A percentile compares a stretch with the other conserved stretches of the same genome.
Conservation (phyloP, 495 filamentous ascomycete species). For the Talaromyces proteolyticus region DNA sequence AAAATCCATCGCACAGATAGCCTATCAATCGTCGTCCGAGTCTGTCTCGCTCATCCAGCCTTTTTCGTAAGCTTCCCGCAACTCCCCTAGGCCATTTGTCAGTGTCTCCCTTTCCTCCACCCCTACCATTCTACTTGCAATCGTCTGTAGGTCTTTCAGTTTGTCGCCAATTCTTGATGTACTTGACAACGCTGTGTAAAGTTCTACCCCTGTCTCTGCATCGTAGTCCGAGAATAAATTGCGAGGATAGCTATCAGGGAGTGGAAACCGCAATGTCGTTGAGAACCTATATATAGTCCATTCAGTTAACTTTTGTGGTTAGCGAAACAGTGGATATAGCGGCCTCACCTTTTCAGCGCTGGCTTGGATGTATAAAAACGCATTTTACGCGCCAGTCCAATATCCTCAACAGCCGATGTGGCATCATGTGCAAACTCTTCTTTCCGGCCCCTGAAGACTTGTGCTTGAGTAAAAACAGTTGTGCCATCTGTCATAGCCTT, state of each 20-base stretch:
- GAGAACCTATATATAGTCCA: constrained; percentile 37
- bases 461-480: constrained; percentile 60
- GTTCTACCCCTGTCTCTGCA: constrained; percentile 37
- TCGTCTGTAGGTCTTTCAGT: constrained; percentile 59
- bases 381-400: constrained; percentile 26
- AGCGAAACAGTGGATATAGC: neutral
- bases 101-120: constrained; percentile 79
- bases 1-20: neutral
- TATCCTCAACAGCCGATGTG: constrained; percentile 8
- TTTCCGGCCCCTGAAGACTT: constrained; percentile 37
- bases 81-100: constrained; percentile 74
- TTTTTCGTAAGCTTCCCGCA: constrained; percentile 82
- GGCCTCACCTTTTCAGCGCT: constrained; percentile 55
- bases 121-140: constrained; percentile 51
- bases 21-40: constrained; percentile 62
- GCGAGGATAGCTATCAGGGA: constrained; percentile 75
- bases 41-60: constrained; percentile 87
- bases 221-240: constrained; percentile 49
- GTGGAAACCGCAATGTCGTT: constrained; percentile 61
- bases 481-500: constrained; percentile 27
- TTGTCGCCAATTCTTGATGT: constrained; percentile 63
- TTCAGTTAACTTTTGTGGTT: neutral
- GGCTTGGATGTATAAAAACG: constrained; percentile 34
- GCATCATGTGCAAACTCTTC: constrained; percentile 16
- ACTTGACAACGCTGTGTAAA: constrained; percentile 65